These are phyloP conservation scores for Ormosia semicastrata DNA, from an alignment of 306 rosid species.

Conservation along the genomic window DNA sequence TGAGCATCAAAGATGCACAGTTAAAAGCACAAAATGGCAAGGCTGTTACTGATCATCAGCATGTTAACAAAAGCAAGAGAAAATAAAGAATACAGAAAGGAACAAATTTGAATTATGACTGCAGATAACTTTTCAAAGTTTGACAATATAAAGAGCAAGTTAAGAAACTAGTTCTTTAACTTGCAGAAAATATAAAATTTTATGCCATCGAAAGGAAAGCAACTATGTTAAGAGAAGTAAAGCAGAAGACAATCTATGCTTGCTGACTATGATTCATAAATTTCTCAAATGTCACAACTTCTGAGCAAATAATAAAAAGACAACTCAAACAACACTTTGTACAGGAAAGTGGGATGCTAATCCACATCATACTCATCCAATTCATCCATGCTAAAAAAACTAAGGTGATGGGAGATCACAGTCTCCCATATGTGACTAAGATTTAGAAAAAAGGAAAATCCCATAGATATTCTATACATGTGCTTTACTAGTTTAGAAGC, in stretches of 20 bases:
- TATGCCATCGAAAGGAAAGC: not conserved
- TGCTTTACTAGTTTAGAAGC: conserved; percentile 21
- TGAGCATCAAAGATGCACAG: not conserved
- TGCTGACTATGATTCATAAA: not conserved
- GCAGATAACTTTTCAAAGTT: conserved; percentile 2
- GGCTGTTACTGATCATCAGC: conserved; percentile 1
- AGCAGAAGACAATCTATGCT: not conserved
- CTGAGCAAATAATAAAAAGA: not conserved
- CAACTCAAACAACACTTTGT: not conserved
- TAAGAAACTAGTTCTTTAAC: conserved; percentile 7
- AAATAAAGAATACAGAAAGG: conserved; percentile 18
- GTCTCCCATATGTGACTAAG: not conserved
- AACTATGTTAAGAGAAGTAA: not conserved
- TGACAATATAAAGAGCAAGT: conserved; percentile 19
- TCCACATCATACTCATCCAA: conserved; percentile 16
- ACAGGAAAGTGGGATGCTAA: conserved; percentile 12
- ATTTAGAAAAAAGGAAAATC: not conserved
- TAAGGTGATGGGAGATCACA: not conserved
- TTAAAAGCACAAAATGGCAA: conserved; percentile 2
- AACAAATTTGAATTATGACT: conserved; percentile 16
- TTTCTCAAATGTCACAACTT: conserved; percentile 13
- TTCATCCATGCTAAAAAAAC: not conserved
- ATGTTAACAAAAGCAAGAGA: not conserved
- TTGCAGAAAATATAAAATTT: not conserved
- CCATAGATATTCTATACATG: not conserved